Conservation (phyloP, 345 rosid genomes). For the Eucalyptus decipiens region DNA sequence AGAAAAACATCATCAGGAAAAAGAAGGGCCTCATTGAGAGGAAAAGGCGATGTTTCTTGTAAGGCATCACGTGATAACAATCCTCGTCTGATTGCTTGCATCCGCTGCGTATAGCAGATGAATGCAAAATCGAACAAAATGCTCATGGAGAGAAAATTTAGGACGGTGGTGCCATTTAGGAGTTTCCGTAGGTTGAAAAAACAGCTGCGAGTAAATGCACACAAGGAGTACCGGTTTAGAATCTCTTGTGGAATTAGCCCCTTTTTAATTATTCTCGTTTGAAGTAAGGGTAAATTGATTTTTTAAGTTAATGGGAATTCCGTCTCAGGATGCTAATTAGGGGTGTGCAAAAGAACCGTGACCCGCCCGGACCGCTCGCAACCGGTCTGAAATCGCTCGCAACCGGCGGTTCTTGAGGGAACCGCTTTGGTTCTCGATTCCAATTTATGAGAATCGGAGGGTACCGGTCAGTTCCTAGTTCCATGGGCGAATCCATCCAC, state of each 20-base stretch:
- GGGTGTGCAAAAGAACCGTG: too few species aligned
- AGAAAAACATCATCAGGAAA: not conserved
- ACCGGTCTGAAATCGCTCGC: too few species aligned
- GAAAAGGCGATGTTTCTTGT: not conserved
- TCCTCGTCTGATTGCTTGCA: not conserved
- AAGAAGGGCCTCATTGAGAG: not conserved
- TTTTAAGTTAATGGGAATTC: not conserved
- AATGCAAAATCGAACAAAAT: not conserved
- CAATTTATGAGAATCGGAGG: too few species aligned
- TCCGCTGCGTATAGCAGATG: not conserved
- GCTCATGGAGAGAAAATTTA: not conserved
- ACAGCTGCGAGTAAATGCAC: not conserved
- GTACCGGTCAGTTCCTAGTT: too few species aligned
- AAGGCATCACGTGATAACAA: not conserved
- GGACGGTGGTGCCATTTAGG: not conserved
- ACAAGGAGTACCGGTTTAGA: not conserved
- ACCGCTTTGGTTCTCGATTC: too few species aligned
- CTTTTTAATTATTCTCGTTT: not conserved
- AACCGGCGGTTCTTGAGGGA: too few species aligned
- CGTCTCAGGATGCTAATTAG: not conserved
- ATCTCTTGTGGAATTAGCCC: not conserved
- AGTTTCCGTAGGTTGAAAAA: not conserved
- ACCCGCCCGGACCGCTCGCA: too few species aligned
- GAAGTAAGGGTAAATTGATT: not conserved
- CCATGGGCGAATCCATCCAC: too few species aligned